These are phyloP conservation scores for Citrullus mucosospermus DNA, from an alignment of 306 rosid genomes.

Conservation along the genomic window DNA sequence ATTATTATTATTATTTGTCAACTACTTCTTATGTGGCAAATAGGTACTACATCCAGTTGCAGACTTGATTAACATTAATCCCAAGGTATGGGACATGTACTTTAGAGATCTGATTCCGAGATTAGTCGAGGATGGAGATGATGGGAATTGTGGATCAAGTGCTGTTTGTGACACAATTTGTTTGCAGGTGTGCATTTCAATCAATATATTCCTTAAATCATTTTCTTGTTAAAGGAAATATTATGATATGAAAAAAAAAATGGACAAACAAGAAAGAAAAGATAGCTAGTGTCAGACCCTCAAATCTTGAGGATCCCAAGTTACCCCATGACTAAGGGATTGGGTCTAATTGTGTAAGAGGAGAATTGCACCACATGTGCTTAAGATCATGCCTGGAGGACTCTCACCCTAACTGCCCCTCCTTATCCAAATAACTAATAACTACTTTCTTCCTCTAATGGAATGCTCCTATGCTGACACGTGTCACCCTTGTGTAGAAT, in stretches of 20 bases:
- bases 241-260: neutral
- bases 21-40: neutral
- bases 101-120: constrained; percentile 68
- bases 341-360: too few species aligned
- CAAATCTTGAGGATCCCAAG: too few species aligned
- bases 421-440: too few species aligned
- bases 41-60: constrained; percentile 87
- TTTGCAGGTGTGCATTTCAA: constrained; percentile 63
- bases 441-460: too few species aligned
- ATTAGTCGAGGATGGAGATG: constrained; percentile 73
- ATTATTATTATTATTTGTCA: neutral
- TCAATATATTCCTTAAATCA: neutral
- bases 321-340: too few species aligned
- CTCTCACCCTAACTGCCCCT: too few species aligned
- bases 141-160: constrained; percentile 83
- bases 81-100: constrained; percentile 69
- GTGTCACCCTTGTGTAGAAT: too few species aligned
- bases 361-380: too few species aligned
- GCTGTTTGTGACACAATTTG: constrained; percentile 79
- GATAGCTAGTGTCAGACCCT: neutral
- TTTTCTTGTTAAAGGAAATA: neutral
- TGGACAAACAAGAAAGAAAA: neutral
- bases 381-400: too few species aligned
- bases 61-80: constrained; percentile 59
- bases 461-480: too few species aligned